Conservation (phyloP, 2,329 filamentous ascomycete genomes). For the Xylariaceae sp. region DNA sequence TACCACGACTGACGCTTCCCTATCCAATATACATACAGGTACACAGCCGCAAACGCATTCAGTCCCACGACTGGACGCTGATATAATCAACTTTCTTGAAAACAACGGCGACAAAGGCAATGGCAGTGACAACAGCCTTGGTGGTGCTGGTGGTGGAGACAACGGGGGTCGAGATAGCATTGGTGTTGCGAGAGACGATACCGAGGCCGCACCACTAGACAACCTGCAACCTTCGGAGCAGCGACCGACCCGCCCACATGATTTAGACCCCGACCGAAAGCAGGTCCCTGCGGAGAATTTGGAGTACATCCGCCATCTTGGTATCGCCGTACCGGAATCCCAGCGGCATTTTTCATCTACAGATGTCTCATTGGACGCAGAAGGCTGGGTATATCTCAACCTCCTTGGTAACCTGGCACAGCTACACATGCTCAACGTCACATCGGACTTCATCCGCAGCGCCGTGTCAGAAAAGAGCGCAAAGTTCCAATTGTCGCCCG, state of each 20-base stretch:
- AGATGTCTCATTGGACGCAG: slow-evolving; percentile 54
- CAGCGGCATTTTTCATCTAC: slow-evolving; percentile 38
- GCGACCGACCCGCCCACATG: slow-evolving; percentile 67
- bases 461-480: slow-evolving; percentile 65
- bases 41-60: slow-evolving; percentile 41
- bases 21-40: slow-evolving; percentile 21
- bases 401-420: slow-evolving; percentile 76
- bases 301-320: slow-evolving; percentile 70
- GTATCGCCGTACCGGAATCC: slow-evolving; percentile 56
- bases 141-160: background rate
- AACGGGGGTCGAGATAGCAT: slow-evolving; percentile 3
- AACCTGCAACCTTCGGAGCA: slow-evolving; percentile 53
- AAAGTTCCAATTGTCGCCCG: slow-evolving; percentile 70
- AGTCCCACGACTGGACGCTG: slow-evolving; percentile 37
- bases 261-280: slow-evolving; percentile 71
- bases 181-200: slow-evolving; percentile 16
- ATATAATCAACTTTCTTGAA: slow-evolving; percentile 41
- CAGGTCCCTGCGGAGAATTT: slow-evolving; percentile 74
- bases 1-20: slow-evolving; percentile 41
- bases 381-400: slow-evolving; percentile 81
- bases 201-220: slow-evolving; percentile 33
- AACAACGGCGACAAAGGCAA: slow-evolving; percentile 24
- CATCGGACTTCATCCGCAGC: slow-evolving; percentile 67
- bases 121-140: slow-evolving; percentile 5
- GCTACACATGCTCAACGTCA: slow-evolving; percentile 78